A percentile compares a stretch with the other conserved stretches of the same genome.
Evolutionary conservation across 164 flowering plant species (phyloP).

Genomic region (Tetrastigma voinierianum): DNA sequence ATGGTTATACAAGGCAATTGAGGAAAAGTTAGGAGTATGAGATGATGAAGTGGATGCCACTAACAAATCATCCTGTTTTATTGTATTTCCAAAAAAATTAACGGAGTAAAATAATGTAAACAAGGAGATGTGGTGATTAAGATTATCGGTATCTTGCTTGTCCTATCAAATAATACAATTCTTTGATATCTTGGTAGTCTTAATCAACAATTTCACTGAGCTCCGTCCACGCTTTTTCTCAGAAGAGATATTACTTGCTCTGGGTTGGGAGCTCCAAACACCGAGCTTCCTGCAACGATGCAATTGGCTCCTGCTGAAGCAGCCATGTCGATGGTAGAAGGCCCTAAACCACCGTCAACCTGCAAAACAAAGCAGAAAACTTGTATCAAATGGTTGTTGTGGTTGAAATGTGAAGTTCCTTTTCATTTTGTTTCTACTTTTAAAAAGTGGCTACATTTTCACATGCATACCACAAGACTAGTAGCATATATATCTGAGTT

Average conservation of each 20-base stretch:
- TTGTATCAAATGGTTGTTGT: neutral
- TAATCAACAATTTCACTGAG: slow-evolving; percentile 22
- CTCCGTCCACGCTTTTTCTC: slow-evolving; percentile 59
- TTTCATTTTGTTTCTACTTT: too few relatives aligned
- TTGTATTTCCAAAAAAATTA: too few relatives aligned
- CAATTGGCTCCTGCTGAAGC: slow-evolving; percentile 95
- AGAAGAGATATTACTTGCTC: slow-evolving; percentile 68
- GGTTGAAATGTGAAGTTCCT: too few relatives aligned
- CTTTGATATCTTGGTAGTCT: slow-evolving; percentile 12
- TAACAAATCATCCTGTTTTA: too few relatives aligned
- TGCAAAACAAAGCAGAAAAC: slow-evolving; percentile 23
- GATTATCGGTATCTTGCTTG: slow-evolving; percentile 5
- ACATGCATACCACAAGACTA: too few relatives aligned
- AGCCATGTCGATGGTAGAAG: slow-evolving; percentile 73
- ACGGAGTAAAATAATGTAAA: too few relatives aligned
- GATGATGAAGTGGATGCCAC: too few relatives aligned
- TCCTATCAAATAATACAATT: neutral
- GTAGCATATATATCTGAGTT: too few relatives aligned
- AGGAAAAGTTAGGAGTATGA: too few relatives aligned
- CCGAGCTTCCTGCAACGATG: slow-evolving; percentile 96
- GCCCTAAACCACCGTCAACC: slow-evolving; percentile 97
- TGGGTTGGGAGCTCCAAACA: slow-evolving; percentile 90
- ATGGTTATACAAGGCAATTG: too few relatives aligned
- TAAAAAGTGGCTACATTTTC: too few relatives aligned
- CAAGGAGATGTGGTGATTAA: neutral